A percentile compares a stretch with the other conserved stretches of the same genome.
These are phyloP conservation scores for Russula olivacea DNA, from an alignment of 768 basidiomycete genomes.

Conservation along the genomic window DNA sequence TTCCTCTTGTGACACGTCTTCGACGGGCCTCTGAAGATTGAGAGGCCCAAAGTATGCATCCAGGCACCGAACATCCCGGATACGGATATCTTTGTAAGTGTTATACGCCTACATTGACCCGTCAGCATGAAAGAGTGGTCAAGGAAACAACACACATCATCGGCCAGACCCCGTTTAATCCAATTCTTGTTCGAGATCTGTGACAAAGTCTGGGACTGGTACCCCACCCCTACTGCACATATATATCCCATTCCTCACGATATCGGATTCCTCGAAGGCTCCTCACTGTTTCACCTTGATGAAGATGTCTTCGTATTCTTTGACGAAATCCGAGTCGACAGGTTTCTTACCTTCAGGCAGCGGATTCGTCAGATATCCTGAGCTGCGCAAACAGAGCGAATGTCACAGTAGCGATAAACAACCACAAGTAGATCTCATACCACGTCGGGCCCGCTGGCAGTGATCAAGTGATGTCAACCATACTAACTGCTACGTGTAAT, in stretches of 20 bases:
- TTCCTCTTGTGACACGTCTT: background rate
- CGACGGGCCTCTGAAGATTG: background rate
- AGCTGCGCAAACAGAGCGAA: too few species aligned
- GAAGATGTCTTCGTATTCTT: background rate
- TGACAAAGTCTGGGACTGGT: background rate
- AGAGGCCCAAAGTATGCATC: background rate
- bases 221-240: too few species aligned
- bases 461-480: too few species aligned
- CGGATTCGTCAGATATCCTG: too few species aligned
- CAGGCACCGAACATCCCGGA: background rate
- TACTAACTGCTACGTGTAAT: too few species aligned
- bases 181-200: background rate
- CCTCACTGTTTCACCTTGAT: background rate
- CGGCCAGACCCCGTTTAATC: background rate
- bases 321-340: background rate
- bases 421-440: too few species aligned
- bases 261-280: background rate
- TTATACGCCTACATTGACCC: background rate
- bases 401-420: too few species aligned
- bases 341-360: too few species aligned
- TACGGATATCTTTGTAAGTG: background rate
- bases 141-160: background rate
- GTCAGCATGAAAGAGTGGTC: background rate
- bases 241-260: background rate
- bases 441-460: too few species aligned